Base-by-base conservation (phyloP, 129 eudicot genomes). In the Artemisia argyi region DNA sequence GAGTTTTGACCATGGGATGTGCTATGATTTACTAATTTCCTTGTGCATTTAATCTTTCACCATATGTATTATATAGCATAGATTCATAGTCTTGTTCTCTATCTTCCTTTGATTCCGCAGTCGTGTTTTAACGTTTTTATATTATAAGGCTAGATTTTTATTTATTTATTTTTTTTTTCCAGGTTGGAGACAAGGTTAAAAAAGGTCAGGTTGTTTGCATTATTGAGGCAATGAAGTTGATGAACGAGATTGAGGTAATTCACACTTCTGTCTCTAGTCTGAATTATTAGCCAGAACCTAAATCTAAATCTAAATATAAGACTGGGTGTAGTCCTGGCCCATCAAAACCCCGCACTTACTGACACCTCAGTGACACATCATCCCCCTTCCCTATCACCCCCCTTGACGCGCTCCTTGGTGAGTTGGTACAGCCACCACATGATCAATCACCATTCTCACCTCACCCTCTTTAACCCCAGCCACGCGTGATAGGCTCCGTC, bases 211-310 rank as follows among this genome's bases (percentile, higher is more conserved):
- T 85, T 56, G 26, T 90, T 5, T 90, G 96, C 87, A 90, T 90
- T 59, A 77, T 90, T 54, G 96, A 90, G 79, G 96, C 96, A 72
- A 90, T 90, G 96, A 90, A 90, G 74, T 81, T 90, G 85, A 90
- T 90, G 96, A 90, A 90, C 53, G 96, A 90, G 49, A 90, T 90
- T 69, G 93, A 90, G 83, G 96, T 90, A 80, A 75, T 54, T 44
- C 65, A 50, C 66, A 24, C 19, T 11, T 51, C 55, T 42, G 51
- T 52, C 16, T 61, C 20, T 61, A 46, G 42, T 67, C 69, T 57
- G 59, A 51, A 17, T 61, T 55, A 68, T 46, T 32, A 11, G 39
- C 48, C 3, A 47, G 39, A 51, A 57, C 15, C 22, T 30, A 66
- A 49, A 61, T 48, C 46, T 18, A 0, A 60, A 60, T 60, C 6